Conservation (phyloP, 305 asterid species). For the Fraxinus angustifolia region DNA sequence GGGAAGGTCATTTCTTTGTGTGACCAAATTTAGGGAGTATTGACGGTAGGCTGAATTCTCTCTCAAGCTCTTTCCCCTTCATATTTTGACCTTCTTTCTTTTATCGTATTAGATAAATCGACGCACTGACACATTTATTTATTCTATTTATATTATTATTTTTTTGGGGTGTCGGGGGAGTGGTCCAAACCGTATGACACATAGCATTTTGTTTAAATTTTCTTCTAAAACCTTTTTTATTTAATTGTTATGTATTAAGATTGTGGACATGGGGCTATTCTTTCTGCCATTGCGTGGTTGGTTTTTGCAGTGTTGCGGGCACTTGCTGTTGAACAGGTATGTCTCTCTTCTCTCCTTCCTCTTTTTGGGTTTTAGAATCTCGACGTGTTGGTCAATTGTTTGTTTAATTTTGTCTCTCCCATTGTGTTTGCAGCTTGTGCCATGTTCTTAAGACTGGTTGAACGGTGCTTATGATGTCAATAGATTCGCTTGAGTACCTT, state of each 20-base stretch:
- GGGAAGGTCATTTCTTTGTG: slow-evolving; percentile 87
- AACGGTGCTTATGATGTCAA: slow-evolving; percentile 55
- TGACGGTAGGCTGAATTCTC: slow-evolving; percentile 44
- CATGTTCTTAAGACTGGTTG: slow-evolving; percentile 63
- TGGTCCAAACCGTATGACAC: neutral
- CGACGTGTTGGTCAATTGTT: neutral
- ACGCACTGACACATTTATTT: neutral
- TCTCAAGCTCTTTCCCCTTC: neutral
- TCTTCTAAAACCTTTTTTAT: neutral
- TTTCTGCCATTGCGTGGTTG: slow-evolving; percentile 66
- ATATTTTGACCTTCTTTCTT: neutral
- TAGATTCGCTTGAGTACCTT: slow-evolving; percentile 48
- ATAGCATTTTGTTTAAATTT: neutral
- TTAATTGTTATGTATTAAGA: slow-evolving; percentile 27
- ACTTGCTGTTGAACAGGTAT: slow-evolving; percentile 65
- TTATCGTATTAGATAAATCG: neutral
- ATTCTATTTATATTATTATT: neutral
- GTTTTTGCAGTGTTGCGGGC: slow-evolving; percentile 71
- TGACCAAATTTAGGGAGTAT: slow-evolving; percentile 52
- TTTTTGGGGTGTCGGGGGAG: neutral
- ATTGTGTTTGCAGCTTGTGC: slow-evolving; percentile 59
- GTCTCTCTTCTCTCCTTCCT: slow-evolving; percentile 17
- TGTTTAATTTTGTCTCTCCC: neutral
- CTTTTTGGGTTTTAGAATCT: neutral
- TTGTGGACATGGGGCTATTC: slow-evolving; percentile 48